Base-by-base conservation (phyloP, 2,329 filamentous ascomycete species). In the Thielaviopsis populi region DNA sequence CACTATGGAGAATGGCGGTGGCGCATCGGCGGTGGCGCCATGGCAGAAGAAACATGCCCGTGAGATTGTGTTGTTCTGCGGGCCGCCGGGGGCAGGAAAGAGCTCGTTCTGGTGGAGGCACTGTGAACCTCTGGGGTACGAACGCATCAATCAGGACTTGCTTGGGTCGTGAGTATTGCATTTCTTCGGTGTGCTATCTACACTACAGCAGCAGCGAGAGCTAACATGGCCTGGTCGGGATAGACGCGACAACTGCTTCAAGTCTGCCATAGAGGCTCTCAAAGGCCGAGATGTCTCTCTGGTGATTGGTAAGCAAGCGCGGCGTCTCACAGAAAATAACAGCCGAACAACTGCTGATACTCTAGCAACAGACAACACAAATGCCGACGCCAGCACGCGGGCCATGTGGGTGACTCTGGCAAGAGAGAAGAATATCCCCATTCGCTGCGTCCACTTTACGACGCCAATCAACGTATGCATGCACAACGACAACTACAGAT, bases 71-170 rank as follows among this genome's bases (percentile, higher is more conserved):
- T 74, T 97, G 7, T 89, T 95, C 72, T 92, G 89, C 70, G 94
- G 94, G 1, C 89, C 88, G 59, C 94, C 94, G 0, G 91, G 89
- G 1, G 84, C 90, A 2, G 94, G 94, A 19, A 97, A 99, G 74
- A 95, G 89, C 46, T 92, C 90, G 0, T 96, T 94, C 70, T 96
- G 87, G 75, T 89, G 86, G 83, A 84, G 81, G 67, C 77, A 88
- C 68, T 76, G 97, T 42, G 79, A 91, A 71, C 87, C 88, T 27
- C 75, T 94, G 33, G 88, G 85, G 2, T 97, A 95, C 72, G 82
- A 84, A 71, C 83, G 94, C 59, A 83, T 96, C 37, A 99, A 97
- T 69, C 94, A 97, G 75, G 94, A 97, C 73, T 82, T 80, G 1
- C 78, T 96, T 58, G 96, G 95, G 74, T 86, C 83, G 72, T 72